phyloP scores from a whole-genome alignment of 2,329 filamentous ascomycete genomes.

The Botryotinia globosa region DNA sequence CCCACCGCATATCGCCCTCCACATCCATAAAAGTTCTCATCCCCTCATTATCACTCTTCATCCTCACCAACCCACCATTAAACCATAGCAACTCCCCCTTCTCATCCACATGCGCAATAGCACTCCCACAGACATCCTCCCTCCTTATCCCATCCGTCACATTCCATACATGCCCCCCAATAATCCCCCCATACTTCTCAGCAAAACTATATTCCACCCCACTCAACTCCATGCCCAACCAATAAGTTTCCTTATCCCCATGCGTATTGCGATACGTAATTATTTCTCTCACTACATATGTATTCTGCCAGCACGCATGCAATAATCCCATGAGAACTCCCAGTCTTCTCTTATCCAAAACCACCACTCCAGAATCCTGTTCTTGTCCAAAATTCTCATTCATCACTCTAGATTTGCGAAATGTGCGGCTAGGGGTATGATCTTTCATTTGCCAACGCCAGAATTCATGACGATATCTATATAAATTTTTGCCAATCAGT shows the following conservation, averaged over 20 bases:
- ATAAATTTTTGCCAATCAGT: constrained; percentile 32
- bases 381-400: not conserved
- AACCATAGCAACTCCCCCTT: not conserved
- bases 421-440: constrained; percentile 31
- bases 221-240: constrained; percentile 45
- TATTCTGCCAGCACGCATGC: constrained; percentile 48
- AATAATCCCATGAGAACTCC: constrained; percentile 43
- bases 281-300: constrained; percentile 41
- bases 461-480: constrained; percentile 41
- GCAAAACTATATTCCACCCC: constrained; percentile 43
- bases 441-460: constrained; percentile 41
- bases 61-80: not conserved
- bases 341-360: constrained; percentile 38
- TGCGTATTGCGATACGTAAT: constrained; percentile 44
- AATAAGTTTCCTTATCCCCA: constrained; percentile 49
- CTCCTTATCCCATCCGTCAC: not conserved
- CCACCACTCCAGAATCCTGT: not conserved
- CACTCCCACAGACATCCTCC: not conserved
- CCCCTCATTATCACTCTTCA: not conserved
- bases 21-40: not conserved
- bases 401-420: not conserved
- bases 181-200: constrained; percentile 43
- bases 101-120: not conserved
- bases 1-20: not conserved
- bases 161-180: constrained; percentile 38